A percentile compares a stretch with the other conserved stretches of the same genome.
Conservation (phyloP, 2,329 filamentous ascomycete genomes). For the Monilinia aucupariae region DNA sequence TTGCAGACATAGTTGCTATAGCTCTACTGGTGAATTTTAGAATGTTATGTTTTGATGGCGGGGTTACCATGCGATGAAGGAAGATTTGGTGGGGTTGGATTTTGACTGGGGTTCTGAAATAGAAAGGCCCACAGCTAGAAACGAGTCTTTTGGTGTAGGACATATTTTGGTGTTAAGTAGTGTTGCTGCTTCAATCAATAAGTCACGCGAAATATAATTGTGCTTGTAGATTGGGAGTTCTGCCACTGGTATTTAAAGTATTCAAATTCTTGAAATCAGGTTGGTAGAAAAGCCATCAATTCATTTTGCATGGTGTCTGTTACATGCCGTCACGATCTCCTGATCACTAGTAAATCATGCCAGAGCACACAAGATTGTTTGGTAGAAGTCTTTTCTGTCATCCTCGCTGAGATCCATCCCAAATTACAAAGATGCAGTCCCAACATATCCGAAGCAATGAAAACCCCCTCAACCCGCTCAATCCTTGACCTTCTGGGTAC, state of each 20-base stretch:
- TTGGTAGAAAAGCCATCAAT: constrained; percentile 17
- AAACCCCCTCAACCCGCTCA: constrained; percentile 43
- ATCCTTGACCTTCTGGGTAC: constrained; percentile 99
- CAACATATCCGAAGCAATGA: constrained; percentile 35
- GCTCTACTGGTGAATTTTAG: constrained; percentile 17
- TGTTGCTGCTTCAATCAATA: not conserved
- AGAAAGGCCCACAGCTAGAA: not conserved
- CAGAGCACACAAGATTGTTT: constrained; percentile 18
- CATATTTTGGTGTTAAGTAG: not conserved
- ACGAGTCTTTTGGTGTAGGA: not conserved
- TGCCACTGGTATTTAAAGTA: not conserved
- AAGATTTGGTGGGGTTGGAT: constrained; percentile 23
- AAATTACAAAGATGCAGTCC: constrained; percentile 36
- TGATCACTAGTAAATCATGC: constrained; percentile 18
- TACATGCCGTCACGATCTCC: constrained; percentile 17
- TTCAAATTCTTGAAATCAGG: not conserved
- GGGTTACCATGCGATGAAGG: constrained; percentile 15
- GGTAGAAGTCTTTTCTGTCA: constrained; percentile 31
- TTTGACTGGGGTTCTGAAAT: constrained; percentile 19
- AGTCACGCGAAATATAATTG: not conserved
- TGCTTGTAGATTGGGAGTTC: not conserved
- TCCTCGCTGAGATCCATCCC: constrained; percentile 34
- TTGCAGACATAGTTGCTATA: constrained; percentile 58
- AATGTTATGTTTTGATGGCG: constrained; percentile 16
- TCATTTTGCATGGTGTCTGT: constrained; percentile 14